A percentile compares a stretch with the other conserved stretches of the same genome.
These are phyloP conservation scores for Solanum corneliomulleri DNA, from an alignment of 257 asterid species.

Conservation along the genomic window DNA sequence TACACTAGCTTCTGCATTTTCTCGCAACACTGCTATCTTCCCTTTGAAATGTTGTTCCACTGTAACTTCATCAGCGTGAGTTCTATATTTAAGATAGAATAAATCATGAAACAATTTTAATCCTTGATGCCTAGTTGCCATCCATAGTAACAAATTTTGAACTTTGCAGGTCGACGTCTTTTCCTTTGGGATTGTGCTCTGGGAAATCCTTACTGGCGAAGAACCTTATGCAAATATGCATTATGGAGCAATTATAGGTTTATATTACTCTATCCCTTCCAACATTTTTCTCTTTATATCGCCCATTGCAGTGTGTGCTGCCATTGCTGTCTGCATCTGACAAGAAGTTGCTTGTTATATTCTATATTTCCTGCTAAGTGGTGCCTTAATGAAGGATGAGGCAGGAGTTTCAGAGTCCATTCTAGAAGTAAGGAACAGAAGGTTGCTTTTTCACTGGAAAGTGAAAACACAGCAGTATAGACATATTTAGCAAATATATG, in stretches of 20 bases:
- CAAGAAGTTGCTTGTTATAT: background rate
- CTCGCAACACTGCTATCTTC: background rate
- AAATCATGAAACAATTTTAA: background rate
- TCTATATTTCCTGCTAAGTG: background rate
- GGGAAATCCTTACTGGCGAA: conserved; percentile 9
- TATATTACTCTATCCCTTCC: background rate
- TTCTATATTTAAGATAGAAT: background rate
- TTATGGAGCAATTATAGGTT: conserved; percentile 11
- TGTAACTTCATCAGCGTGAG: background rate
- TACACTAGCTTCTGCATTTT: background rate
- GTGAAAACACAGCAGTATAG: background rate
- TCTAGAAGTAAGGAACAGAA: background rate
- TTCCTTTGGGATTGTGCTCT: conserved; percentile 5
- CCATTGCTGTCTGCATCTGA: background rate
- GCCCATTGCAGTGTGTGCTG: background rate
- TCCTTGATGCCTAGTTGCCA: background rate
- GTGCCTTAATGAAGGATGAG: background rate
- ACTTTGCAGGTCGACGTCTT: conserved; percentile 5
- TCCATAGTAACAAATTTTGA: background rate
- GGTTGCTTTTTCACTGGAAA: background rate
- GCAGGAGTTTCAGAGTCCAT: background rate
- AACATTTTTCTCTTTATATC: background rate
- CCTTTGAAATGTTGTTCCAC: background rate
- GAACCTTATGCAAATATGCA: conserved; percentile 9
- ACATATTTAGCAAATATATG: background rate